Base-by-base conservation (phyloP, 495 filamentous ascomycete genomes). In the Aspergillus bertholletiae region DNA sequence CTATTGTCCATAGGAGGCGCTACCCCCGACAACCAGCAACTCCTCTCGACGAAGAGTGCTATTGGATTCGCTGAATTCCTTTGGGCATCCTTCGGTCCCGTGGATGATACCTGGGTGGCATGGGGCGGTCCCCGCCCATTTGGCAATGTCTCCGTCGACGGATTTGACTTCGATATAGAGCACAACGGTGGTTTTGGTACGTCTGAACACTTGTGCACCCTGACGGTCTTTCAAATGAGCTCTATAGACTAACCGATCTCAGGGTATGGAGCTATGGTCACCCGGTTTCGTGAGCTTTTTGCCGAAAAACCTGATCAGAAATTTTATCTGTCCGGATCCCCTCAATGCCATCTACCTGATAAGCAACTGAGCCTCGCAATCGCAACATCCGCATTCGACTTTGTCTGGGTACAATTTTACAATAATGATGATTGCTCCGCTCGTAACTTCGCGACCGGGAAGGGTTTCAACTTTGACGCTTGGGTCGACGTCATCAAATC, bases 141-240 rank as follows among this genome's bases (percentile, higher is more conserved):
- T 59, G 78, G 79, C 8, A 59, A 75, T 26, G 78, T 80, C 22
- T 69, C 80, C 7, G 65, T 90, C 49, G 87, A 91, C 67, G 87
- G 88, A 3, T 90, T 90, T 54, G 88, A 91, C 58, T 80, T 88
- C 58, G 84, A 88, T 70, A 77, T 86, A 32, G 84, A 88, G 61
- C 57, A 70, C 61, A 55, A 70, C 64, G 59, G 77, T 63, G 27
- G 63, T 62, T 41, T 61, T 70, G 66, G 80, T 76, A 80, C 54
- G 73, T 67, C 61, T 41, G 51, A 51, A n/a, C 46, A 34, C 9
- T 47, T 56, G 13, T 35, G 47, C 32, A n/a, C 37, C 49, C 1
- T 47, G 51, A 11, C 51, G 28, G 22, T 43, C 44, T 18, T n/a
- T 54, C 12, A 54, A 32, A 15, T 18, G 17, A 24, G 49, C 17